Base-by-base conservation (phyloP, 306 rosid species). In the Cucurbita maxima region DNA sequence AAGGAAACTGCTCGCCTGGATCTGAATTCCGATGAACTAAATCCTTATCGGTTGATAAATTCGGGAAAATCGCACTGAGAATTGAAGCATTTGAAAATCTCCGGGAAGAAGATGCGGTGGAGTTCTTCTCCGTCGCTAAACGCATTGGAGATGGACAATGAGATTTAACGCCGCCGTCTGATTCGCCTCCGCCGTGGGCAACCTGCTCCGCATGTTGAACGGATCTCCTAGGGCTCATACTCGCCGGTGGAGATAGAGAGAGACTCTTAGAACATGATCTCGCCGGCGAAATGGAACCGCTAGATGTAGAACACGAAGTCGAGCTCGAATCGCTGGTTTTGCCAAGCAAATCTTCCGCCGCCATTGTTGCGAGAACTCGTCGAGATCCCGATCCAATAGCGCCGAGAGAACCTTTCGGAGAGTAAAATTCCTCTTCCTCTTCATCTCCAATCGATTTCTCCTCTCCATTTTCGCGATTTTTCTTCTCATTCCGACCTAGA, bases 401-500 rank as follows among this genome's bases (percentile, higher is more conserved):
- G 8, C 81, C 84, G 30, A 82, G 71, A 48, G 97, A 92, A 44
- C 92, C 96, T 80, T 87, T 88, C 5, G 98, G 98, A 4, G 98
- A 92, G 82, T 88, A 92, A 44, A 92, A 92, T 83, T 85, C 96
- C 37, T 91, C 96, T 22, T 89, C 97, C 8, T 83, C 97, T 0
- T 89, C 90, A 7, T 75, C 83, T 25, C 75, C 80, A 11, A 75
- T 77, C 8, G 81, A 61, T 62, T 40, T 72, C 79, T 48, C 74
- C 34, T 67, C 82, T 8, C 78, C 77, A 76, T 61, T 76, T 59
- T 75, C 58, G 14, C 55, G 30, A 10, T 13, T 77, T 5, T 43
- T 34, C 75, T 44, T 71, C 69, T 69, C 71, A 36, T 34, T 38
- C 73, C 79, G 63, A 8, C 76, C 63, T 1, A 83, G 76, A 9